Conservation (phyloP, 1,284 basidiomycete species). For the Leccinum pseudoinsigne region DNA sequence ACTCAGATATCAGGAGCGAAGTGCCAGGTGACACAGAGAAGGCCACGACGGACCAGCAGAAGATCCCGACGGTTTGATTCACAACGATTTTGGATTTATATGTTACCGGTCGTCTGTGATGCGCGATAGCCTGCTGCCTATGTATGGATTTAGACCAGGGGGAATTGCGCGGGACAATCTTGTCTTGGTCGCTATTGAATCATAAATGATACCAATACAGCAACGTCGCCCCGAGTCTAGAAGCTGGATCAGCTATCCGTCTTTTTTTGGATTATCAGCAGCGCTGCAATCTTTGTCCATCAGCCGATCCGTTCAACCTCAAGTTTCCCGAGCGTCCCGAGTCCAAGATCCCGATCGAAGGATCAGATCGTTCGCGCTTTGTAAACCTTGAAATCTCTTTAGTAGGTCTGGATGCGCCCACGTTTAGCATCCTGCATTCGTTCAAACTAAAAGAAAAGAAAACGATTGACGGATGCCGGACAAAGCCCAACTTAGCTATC, state of each 20-base stretch:
- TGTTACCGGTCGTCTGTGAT: neutral
- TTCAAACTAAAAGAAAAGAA: too few species aligned
- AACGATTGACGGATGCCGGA: too few species aligned
- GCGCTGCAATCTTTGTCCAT: too few species aligned
- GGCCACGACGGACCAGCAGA: neutral
- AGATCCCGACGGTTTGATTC: neutral
- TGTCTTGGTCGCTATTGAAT: too few species aligned
- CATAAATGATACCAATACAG: too few species aligned
- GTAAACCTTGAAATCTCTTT: constrained; percentile 79
- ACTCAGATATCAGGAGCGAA: constrained; percentile 9
- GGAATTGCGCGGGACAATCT: too few species aligned
- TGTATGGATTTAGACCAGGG: neutral
- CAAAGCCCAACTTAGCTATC: too few species aligned
- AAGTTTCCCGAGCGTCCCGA: neutral
- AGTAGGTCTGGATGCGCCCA: constrained; percentile 42
- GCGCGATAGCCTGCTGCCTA: neutral
- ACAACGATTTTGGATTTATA: neutral
- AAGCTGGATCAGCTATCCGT: too few species aligned
- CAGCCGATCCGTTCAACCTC: neutral
- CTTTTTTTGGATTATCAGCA: too few species aligned
- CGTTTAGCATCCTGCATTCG: too few species aligned
- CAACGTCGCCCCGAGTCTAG: too few species aligned
- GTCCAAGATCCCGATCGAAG: neutral
- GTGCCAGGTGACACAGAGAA: constrained; percentile 9
- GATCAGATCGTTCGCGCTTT: constrained; percentile 53